phyloP scores from a whole-genome alignment of 2,329 filamentous ascomycete species.

The Hortaea sp. region DNA sequence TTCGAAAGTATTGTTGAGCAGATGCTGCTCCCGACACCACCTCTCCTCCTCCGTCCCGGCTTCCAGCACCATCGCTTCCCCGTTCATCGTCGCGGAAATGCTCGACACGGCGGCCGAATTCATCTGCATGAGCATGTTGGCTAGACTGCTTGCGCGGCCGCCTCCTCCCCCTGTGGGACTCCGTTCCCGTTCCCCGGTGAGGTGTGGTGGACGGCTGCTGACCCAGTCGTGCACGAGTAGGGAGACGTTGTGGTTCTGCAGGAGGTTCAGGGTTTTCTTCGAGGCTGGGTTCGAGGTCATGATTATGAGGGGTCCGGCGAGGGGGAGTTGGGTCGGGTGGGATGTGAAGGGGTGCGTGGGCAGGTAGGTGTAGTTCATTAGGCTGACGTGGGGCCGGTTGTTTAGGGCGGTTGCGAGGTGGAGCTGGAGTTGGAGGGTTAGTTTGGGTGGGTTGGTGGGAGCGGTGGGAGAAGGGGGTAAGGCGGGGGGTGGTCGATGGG shows the following conservation, averaged over 20 bases:
- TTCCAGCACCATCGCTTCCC: conserved; percentile 65
- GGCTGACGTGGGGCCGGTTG: conserved; percentile 78
- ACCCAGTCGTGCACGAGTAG: conserved; percentile 98
- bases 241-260: conserved; percentile 76
- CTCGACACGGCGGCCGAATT: conserved; percentile 80
- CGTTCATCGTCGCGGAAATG: conserved; percentile 90
- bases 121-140: conserved; percentile 75
- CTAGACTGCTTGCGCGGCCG: conserved; percentile 60
- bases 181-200: conserved; percentile 41
- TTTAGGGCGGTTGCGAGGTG: conserved; percentile 85
- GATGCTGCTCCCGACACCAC: conserved; percentile 73
- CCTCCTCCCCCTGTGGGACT: conserved; percentile 44
- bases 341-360: conserved; percentile 35
- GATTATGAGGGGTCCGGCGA: conserved; percentile 56
- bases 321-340: conserved; percentile 51
- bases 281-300: conserved; percentile 78
- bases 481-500: no score
- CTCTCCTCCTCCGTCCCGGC: conserved; percentile 68
- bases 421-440: conserved; percentile 53
- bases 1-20: conserved; percentile 71
- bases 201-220: conserved; percentile 74
- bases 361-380: conserved; percentile 99
- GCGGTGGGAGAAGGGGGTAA: conserved; percentile 15
- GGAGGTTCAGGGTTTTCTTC: conserved; percentile 71
- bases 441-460: neutral